Percentiles rank a stretch among this genome's conserved stretches.
These are phyloP conservation scores for Gossypium turneri DNA, from an alignment of 345 rosid species.

Conservation along the genomic window DNA sequence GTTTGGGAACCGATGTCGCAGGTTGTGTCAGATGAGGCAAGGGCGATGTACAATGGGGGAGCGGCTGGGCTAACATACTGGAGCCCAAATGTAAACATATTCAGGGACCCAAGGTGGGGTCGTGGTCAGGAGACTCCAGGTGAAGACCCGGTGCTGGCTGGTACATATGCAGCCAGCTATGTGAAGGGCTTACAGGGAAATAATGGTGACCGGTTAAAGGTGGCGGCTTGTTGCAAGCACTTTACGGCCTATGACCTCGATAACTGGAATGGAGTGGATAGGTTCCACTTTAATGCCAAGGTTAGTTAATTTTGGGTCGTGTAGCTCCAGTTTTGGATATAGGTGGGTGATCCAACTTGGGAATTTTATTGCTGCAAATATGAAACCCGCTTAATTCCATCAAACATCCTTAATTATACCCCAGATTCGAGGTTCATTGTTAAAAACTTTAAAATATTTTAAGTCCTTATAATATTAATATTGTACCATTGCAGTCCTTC, in stretches of 20 bases:
- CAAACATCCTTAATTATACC: too few species aligned
- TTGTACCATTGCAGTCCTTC: too few species aligned
- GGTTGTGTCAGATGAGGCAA: conserved; percentile 75
- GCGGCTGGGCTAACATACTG: conserved; percentile 67
- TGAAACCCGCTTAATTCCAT: not conserved
- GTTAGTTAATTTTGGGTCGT: conserved; percentile 23
- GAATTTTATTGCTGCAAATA: not conserved
- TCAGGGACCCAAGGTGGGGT: conserved; percentile 90
- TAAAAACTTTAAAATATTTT: too few species aligned
- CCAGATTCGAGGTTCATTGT: too few species aligned
- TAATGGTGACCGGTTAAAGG: conserved; percentile 56
- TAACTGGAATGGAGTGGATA: conserved; percentile 74
- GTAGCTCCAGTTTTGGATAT: not conserved
- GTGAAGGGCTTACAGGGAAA: conserved; percentile 72
- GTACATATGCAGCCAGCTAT: conserved; percentile 69
- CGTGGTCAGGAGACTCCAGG: conserved; percentile 94
- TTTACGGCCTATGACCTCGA: conserved; percentile 90
- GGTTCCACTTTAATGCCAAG: conserved; percentile 78
- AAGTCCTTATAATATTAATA: too few species aligned
- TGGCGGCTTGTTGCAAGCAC: conserved; percentile 85
- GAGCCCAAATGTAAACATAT: conserved; percentile 80
- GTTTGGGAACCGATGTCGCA: conserved; percentile 15
- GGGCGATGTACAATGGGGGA: conserved; percentile 70
- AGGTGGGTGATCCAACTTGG: conserved; percentile 1
- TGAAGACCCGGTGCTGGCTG: conserved; percentile 75